phyloP scores from a whole-genome alignment of 345 rosid genomes.

The Geranium rotundifolium region DNA sequence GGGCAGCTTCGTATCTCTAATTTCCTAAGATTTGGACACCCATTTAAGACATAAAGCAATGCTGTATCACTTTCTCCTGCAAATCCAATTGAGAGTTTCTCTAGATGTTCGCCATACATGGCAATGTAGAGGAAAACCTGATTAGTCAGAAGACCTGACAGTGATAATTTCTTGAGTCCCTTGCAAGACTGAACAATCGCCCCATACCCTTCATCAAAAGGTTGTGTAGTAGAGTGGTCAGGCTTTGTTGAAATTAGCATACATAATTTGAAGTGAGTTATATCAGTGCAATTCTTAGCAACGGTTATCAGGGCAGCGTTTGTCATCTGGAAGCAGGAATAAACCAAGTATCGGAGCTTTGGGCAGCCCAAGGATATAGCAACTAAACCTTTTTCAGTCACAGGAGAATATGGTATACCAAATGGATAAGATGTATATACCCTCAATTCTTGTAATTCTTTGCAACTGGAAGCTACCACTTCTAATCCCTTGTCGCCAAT shows the following conservation, averaged over 20 bases:
- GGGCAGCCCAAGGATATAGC: constrained; percentile 83
- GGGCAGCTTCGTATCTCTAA: constrained; percentile 88
- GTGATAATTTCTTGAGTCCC: constrained; percentile 62
- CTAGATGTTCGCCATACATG: constrained; percentile 69
- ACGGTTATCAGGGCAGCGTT: constrained; percentile 79
- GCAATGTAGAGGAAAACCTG: constrained; percentile 80
- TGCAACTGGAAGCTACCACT: constrained; percentile 68
- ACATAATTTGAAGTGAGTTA: constrained; percentile 71
- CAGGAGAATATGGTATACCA: constrained; percentile 37
- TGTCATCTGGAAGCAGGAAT: constrained; percentile 95
- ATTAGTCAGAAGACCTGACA: constrained; percentile 70
- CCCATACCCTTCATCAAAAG: constrained; percentile 94
- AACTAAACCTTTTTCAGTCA: constrained; percentile 80
- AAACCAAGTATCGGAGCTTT: constrained; percentile 67
- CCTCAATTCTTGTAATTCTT: constrained; percentile 76
- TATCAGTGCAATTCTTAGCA: constrained; percentile 73
- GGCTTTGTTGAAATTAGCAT: constrained; percentile 65
- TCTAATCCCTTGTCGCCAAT: constrained; percentile 85
- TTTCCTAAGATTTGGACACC: constrained; percentile 80
- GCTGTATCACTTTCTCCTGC: constrained; percentile 81
- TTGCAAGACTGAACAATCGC: constrained; percentile 77
- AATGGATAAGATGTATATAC: constrained; percentile 75
- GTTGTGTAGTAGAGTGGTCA: constrained; percentile 53
- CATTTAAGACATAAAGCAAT: constrained; percentile 73
- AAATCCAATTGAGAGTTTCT: constrained; percentile 92